These are phyloP conservation scores for Corylus heterophylla DNA, from an alignment of 306 rosid genomes.

Conservation along the genomic window DNA sequence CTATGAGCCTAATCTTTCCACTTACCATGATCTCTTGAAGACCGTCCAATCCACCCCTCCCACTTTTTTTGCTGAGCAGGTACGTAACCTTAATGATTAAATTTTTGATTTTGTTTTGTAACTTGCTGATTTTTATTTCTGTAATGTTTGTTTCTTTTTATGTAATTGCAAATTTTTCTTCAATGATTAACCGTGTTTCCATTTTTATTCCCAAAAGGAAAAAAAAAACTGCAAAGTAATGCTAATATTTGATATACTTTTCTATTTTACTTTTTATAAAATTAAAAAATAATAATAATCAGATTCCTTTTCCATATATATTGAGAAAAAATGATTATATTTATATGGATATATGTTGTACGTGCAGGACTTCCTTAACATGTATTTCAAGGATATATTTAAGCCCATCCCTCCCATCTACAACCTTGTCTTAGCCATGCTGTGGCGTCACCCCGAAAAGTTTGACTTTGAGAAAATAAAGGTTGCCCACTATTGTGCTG, in stretches of 20 bases:
- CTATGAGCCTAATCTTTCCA: conserved; percentile 45
- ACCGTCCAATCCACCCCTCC: conserved; percentile 46
- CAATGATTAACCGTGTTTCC: not conserved
- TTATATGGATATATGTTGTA: too few relatives aligned
- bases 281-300: too few relatives aligned
- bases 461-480: conserved; percentile 44
- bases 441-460: conserved; percentile 72
- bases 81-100: not conserved
- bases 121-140: too few relatives aligned
- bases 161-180: too few relatives aligned
- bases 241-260: too few relatives aligned
- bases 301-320: not conserved
- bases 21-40: conserved; percentile 45
- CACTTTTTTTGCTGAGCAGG: conserved; percentile 63
- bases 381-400: conserved; percentile 52
- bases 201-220: not conserved
- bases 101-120: too few relatives aligned
- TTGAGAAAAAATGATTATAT: not conserved
- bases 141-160: too few relatives aligned
- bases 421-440: conserved; percentile 60
- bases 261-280: too few relatives aligned
- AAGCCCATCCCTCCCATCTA: conserved; percentile 55
- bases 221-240: too few relatives aligned
- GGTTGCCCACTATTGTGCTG: conserved; percentile 73
- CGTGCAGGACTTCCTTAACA: conserved; percentile 60